Conservation (phyloP, 1,139 yeast species). For the Kodamaea derodonti region DNA sequence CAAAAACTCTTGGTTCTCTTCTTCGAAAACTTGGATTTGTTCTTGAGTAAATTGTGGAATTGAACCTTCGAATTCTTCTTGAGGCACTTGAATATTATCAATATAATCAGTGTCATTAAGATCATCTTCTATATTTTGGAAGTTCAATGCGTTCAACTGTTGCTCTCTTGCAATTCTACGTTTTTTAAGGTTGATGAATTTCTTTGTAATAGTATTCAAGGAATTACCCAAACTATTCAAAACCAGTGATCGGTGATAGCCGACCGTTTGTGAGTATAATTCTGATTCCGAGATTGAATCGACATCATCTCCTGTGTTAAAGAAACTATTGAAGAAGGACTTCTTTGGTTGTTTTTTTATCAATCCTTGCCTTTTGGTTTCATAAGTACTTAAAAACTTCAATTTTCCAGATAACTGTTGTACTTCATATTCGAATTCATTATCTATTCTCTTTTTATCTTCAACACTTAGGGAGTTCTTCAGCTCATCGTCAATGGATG, state of each 20-base stretch:
- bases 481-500: constrained; percentile 34
- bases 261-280: constrained; percentile 23
- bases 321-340: constrained; percentile 24
- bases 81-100: constrained; percentile 18
- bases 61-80: constrained; percentile 13
- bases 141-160: constrained; percentile 37
- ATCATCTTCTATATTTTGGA: constrained; percentile 33
- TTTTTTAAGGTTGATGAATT: constrained; percentile 39
- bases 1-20: constrained; percentile 69
- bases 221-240: constrained; percentile 35
- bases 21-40: constrained; percentile 64
- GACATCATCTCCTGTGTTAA: constrained; percentile 24
- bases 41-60: constrained; percentile 43
- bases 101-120: constrained; percentile 7
- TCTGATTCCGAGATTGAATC: constrained; percentile 22
- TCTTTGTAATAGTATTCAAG: constrained; percentile 30
- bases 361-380: constrained; percentile 34
- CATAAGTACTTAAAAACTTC: constrained; percentile 48
- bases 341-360: constrained; percentile 8
- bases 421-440: constrained; percentile 48
- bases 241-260: constrained; percentile 36
- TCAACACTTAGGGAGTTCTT: constrained; percentile 28
- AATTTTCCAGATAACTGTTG: constrained; percentile 51
- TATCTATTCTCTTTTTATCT: constrained; percentile 54
- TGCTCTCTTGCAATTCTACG: constrained; percentile 40